Evolutionary conservation across 1,284 basidiomycete species (phyloP).

Genomic region (Tremellales sp.): DNA sequence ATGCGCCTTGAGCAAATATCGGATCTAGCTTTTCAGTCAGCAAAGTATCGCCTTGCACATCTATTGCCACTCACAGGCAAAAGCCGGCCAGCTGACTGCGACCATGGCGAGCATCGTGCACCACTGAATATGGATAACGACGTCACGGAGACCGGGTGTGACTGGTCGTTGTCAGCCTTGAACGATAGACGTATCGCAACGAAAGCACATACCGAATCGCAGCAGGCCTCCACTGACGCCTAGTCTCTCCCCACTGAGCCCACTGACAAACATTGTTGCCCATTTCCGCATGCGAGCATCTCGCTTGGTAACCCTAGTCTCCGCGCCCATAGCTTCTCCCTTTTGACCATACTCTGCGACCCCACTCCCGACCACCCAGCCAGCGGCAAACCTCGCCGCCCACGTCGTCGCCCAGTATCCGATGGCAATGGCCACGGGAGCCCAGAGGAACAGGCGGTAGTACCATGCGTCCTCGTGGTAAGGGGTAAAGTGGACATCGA

Average conservation of each 20-base stretch:
- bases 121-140: conserved; percentile 87
- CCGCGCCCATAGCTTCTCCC: conserved; percentile 30
- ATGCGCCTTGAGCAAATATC: conserved; percentile 75
- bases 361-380: conserved; percentile 56
- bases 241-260: conserved; percentile 83
- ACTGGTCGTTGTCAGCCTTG: conserved; percentile 52
- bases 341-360: conserved; percentile 34
- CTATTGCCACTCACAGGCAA: conserved; percentile 64
- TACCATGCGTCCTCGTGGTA: conserved; percentile 63
- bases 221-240: conserved; percentile 79
- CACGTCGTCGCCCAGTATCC: conserved; percentile 78
- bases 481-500: conserved; percentile 74
- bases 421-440: conserved; percentile 68
- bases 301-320: conserved; percentile 18
- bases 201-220: conserved; percentile 67
- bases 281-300: conserved; percentile 52
- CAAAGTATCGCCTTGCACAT: conserved; percentile 11
- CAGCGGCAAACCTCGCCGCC: conserved; percentile 72
- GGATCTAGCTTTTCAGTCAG: conserved; percentile 61
- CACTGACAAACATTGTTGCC: conserved; percentile 85
- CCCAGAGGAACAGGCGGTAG: conserved; percentile 76
- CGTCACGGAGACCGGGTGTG: conserved; percentile 87
- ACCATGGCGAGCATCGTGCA: conserved; percentile 74
- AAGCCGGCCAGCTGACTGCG: conserved; percentile 88
- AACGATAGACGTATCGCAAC: not conserved